phyloP scores from a whole-genome alignment of 179 eudicot species.

The Silene noctiflora region DNA sequence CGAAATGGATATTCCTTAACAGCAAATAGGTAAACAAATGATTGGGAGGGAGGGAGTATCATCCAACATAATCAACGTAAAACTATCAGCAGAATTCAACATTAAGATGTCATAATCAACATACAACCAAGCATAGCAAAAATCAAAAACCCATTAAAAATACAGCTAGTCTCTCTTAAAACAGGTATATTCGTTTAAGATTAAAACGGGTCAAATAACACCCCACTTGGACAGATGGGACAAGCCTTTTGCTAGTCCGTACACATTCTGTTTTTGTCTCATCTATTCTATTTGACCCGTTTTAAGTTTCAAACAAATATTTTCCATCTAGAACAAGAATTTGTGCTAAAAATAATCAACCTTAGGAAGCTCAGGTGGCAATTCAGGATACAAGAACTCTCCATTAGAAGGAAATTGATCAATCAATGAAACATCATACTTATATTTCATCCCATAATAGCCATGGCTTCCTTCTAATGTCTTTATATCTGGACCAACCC shows the following conservation, averaged over 20 bases:
- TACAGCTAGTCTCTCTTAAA: neutral
- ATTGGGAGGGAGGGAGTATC: too few species aligned
- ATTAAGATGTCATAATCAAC: neutral
- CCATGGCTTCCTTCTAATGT: slow-evolving; percentile 25
- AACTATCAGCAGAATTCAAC: neutral
- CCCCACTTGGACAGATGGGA: too few species aligned
- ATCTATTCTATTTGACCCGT: too few species aligned
- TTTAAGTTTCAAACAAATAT: too few species aligned
- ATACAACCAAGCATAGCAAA: neutral
- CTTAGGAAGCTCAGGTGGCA: slow-evolving; percentile 32
- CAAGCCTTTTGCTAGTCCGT: too few species aligned
- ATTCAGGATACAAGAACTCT: slow-evolving; percentile 17
- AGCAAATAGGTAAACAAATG: too few species aligned
- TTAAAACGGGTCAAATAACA: too few species aligned
- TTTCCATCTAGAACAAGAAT: too few species aligned
- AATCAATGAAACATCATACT: slow-evolving; percentile 27
- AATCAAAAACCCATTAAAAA: neutral
- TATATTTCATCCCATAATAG: slow-evolving; percentile 24
- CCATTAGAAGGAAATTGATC: slow-evolving; percentile 29
- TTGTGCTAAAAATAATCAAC: slow-evolving; percentile 14
- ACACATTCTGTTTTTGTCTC: too few species aligned
- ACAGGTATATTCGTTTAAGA: too few species aligned
- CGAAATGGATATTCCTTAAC: too few species aligned
- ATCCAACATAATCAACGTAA: neutral
- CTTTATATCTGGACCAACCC: slow-evolving; percentile 29